Conservation (phyloP, 2,329 filamentous ascomycete species). For the Myrmaecium sp. region DNA sequence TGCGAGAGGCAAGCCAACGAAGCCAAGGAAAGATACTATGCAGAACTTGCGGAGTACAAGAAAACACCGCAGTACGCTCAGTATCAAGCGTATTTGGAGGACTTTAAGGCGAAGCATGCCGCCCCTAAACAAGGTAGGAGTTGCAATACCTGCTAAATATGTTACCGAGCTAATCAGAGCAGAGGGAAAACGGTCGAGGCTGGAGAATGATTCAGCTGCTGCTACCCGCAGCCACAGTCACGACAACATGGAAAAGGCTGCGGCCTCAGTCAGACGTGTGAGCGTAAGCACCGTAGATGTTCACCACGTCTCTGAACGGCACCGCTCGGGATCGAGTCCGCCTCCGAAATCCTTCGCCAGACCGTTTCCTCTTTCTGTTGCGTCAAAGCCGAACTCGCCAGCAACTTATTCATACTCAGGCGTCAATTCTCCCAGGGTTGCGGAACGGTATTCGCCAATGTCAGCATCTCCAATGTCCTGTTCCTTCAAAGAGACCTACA, state of each 20-base stretch:
- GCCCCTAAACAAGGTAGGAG: conserved; percentile 17
- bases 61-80: conserved; percentile 53
- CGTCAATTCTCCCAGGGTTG: conserved; percentile 16
- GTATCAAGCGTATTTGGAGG: conserved; percentile 55
- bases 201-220: conserved; percentile 21
- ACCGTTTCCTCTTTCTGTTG: conserved; percentile 11
- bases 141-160: background rate
- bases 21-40: conserved; percentile 62
- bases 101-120: conserved; percentile 59
- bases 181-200: conserved; percentile 27
- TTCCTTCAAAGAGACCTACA: conserved; percentile 11
- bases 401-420: conserved; percentile 13
- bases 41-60: conserved; percentile 59
- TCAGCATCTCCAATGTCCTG: conserved; percentile 17
- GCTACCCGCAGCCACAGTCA: conserved; percentile 16
- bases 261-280: conserved; percentile 10
- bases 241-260: conserved; percentile 15
- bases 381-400: conserved; percentile 18
- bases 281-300: conserved; percentile 14
- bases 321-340: conserved; percentile 13
- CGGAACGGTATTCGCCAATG: conserved; percentile 17
- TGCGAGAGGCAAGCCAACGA: conserved; percentile 56
- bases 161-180: conserved; percentile 1
- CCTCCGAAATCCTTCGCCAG: conserved; percentile 12
- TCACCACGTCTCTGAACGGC: conserved; percentile 8